Conservation (phyloP, 805 yeast species). For the Cephaloascus fragrans region DNA sequence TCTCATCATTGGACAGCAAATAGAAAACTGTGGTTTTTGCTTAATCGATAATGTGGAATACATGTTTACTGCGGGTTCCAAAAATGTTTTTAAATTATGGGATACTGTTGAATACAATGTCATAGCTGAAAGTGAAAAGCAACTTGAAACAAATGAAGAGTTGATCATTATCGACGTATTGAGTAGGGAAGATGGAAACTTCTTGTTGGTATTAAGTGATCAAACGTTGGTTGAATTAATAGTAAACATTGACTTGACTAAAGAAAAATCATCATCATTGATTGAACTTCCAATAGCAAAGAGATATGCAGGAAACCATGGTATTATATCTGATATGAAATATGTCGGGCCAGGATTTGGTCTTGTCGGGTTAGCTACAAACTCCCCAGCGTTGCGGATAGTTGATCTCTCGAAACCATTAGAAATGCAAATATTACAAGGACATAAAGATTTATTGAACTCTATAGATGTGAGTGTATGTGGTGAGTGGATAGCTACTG, state of each 20-base stretch:
- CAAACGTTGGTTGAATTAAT: constrained; percentile 63
- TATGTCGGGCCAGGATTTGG: constrained; percentile 56
- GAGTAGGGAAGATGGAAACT: constrained; percentile 19
- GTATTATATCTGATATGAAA: constrained; percentile 84
- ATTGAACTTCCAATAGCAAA: constrained; percentile 30
- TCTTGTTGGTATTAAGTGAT: constrained; percentile 64
- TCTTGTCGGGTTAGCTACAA: constrained; percentile 79
- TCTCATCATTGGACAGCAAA: constrained; percentile 62
- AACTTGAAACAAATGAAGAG: constrained; percentile 60
- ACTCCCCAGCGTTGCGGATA: constrained; percentile 80
- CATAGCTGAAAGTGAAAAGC: constrained; percentile 33
- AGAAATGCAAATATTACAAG: constrained; percentile 59
- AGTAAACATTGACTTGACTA: constrained; percentile 22
- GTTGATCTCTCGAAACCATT: constrained; percentile 52
- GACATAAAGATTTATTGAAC: constrained; percentile 81
- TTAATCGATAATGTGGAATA: constrained; percentile 18
- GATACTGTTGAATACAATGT: constrained; percentile 38
- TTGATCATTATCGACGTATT: constrained; percentile 55
- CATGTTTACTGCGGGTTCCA: constrained; percentile 73
- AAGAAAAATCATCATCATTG: constrained; percentile 7
- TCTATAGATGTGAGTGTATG: constrained; percentile 68
- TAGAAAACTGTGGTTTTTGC: constrained; percentile 62
- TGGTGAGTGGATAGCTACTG: constrained; percentile 88
- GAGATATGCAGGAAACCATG: constrained; percentile 86
- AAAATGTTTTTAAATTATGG: constrained; percentile 61